Evolutionary conservation across 345 rosid genomes (phyloP).

Genomic region (Cochlearia excelsa): DNA sequence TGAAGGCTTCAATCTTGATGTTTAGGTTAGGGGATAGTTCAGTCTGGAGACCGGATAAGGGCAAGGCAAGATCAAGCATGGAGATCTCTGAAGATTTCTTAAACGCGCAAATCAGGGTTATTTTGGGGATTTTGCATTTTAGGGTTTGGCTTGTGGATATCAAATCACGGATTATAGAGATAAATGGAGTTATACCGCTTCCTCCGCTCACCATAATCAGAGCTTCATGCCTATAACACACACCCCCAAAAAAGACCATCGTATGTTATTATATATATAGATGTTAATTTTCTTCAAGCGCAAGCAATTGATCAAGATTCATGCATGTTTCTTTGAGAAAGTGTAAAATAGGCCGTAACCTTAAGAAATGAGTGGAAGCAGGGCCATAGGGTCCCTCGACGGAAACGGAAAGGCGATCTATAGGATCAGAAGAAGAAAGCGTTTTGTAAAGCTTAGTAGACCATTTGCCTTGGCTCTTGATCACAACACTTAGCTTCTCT

Average conservation of each 20-base stretch:
- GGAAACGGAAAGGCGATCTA: conserved; percentile 48
- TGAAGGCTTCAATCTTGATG: conserved; percentile 59
- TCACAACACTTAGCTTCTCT: conserved; percentile 57
- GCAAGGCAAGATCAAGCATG: conserved; percentile 64
- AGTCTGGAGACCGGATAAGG: conserved; percentile 34
- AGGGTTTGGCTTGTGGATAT: conserved; percentile 33
- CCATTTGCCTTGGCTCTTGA: conserved; percentile 81
- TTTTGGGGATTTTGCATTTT: conserved; percentile 42
- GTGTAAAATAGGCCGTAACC: conserved; percentile 30
- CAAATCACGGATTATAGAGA: conserved; percentile 64
- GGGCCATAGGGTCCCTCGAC: conserved; percentile 95
- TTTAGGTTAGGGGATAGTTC: conserved; percentile 37
- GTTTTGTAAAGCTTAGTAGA: conserved; percentile 53
- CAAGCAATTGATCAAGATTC: too few species aligned
- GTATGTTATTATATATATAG: too few species aligned
- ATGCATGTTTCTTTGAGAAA: not conserved
- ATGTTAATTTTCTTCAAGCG: too few species aligned
- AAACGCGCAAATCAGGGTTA: conserved; percentile 51
- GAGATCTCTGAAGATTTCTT: conserved; percentile 54
- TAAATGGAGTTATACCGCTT: conserved; percentile 82
- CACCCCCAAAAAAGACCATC: too few species aligned
- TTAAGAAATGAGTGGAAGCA: conserved; percentile 59
- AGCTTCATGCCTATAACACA: conserved; percentile 51
- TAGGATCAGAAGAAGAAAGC: conserved; percentile 53
- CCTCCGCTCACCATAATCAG: conserved; percentile 87